Evolutionary conservation across 73 alveolate species (phyloP).

Genomic region (Uronychia setigera): DNA sequence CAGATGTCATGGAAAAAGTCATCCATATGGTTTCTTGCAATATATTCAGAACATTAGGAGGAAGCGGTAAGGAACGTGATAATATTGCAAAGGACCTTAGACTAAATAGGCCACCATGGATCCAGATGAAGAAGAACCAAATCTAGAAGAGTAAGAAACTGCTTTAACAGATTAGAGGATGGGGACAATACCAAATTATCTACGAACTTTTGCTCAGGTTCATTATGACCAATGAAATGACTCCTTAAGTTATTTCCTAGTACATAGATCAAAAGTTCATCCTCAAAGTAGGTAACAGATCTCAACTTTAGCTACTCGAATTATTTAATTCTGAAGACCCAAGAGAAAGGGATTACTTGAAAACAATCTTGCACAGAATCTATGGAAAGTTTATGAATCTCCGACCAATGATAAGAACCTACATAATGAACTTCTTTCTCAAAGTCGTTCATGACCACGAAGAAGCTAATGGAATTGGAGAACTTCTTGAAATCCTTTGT

Average conservation of each 20-base stretch:
- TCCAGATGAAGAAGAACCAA: constrained; percentile 67
- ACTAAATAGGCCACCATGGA: constrained; percentile 34
- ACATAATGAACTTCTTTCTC: constrained; percentile 62
- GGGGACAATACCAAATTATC: constrained; percentile 61
- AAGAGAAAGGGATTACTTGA: constrained; percentile 76
- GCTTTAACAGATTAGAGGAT: constrained; percentile 13
- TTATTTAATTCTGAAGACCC: constrained; percentile 79
- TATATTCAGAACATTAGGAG: constrained; percentile 33
- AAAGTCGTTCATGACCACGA: constrained; percentile 64
- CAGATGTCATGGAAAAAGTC: constrained; percentile 13
- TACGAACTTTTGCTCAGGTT: constrained; percentile 59
- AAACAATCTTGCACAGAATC: constrained; percentile 75
- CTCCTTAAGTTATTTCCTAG: constrained; percentile 36
- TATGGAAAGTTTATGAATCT: constrained; percentile 74
- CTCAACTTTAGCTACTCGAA: constrained; percentile 40
- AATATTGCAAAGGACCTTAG: constrained; percentile 12
- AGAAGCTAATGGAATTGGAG: constrained; percentile 72
- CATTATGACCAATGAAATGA: constrained; percentile 52
- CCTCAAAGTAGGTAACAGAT: constrained; percentile 15
- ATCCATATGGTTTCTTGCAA: constrained; percentile 18
- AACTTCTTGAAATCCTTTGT: constrained; percentile 67
- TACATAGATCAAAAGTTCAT: constrained; percentile 45
- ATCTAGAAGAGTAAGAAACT: constrained; percentile 39
- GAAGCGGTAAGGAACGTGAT: neutral
- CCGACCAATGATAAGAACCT: constrained; percentile 63